A percentile compares a stretch with the other conserved stretches of the same genome.
These are phyloP conservation scores for Debaryomyces udenii DNA, from an alignment of 1,139 yeast species.

Conservation along the genomic window DNA sequence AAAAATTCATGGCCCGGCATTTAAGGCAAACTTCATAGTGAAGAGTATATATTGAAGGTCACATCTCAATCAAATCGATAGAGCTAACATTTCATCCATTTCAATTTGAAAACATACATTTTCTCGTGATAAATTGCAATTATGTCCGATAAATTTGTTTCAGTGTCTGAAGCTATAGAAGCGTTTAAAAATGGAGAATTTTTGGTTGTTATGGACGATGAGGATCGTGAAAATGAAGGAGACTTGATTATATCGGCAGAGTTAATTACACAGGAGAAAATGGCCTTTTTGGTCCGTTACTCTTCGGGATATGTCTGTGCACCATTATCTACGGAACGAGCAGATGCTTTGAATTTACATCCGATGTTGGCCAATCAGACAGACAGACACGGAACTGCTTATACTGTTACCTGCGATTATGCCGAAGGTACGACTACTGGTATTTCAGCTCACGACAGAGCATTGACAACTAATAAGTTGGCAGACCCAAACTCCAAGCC, in stretches of 20 bases:
- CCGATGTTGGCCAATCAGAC: constrained; percentile 67
- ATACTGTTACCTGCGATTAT: constrained; percentile 88
- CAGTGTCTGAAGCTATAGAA: constrained; percentile 74
- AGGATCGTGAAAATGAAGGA: constrained; percentile 95
- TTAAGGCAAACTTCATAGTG: neutral
- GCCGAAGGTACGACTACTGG: constrained; percentile 95
- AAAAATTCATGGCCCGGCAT: constrained; percentile 2
- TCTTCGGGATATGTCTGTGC: constrained; percentile 94
- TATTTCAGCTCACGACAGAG: constrained; percentile 92
- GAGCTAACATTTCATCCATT: too few relatives aligned
- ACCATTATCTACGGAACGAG: constrained; percentile 77
- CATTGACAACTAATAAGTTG: constrained; percentile 73
- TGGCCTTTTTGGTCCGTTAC: constrained; percentile 93
- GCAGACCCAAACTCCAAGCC: constrained; percentile 64
- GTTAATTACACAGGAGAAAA: constrained; percentile 73
- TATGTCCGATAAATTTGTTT: constrained; percentile 38
- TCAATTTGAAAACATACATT: too few relatives aligned
- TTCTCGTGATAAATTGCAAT: too few relatives aligned
- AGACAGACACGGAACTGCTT: constrained; percentile 96
- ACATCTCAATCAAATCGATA: too few relatives aligned
- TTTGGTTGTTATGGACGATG: constrained; percentile 94
- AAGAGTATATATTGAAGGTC: neutral
- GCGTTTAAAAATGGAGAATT: constrained; percentile 88
- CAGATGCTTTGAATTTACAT: constrained; percentile 79
- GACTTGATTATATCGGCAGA: constrained; percentile 94